Conservation (phyloP, 768 basidiomycete species). For the Boletus bicolor region DNA sequence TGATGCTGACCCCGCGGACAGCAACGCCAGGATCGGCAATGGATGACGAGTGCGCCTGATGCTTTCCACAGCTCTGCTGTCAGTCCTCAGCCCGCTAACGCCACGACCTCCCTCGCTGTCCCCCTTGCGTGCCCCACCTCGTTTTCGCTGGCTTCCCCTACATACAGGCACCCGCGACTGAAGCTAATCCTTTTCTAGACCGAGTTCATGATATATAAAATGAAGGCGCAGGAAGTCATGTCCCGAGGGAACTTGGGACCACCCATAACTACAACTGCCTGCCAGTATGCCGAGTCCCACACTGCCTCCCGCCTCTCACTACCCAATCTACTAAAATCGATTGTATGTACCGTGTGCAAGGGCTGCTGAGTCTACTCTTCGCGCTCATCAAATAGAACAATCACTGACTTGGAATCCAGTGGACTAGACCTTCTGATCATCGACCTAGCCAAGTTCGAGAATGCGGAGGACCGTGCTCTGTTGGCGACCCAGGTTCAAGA, state of each 20-base stretch:
- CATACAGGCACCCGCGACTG: no score
- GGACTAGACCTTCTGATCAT: constrained; percentile 50
- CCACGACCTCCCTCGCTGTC: no score
- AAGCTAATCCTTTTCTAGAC: no score
- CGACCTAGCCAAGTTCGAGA: constrained; percentile 43
- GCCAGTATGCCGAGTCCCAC: constrained; percentile 30
- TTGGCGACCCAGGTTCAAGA: constrained; percentile 42
- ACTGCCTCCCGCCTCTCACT: constrained; percentile 36
- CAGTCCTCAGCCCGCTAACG: no score
- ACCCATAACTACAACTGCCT: neutral
- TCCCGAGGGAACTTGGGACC: neutral
- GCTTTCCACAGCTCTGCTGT: no score
- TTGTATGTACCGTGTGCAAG: constrained; percentile 22
- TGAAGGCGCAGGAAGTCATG: no score
- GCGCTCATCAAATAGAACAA: neutral
- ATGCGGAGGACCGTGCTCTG: constrained; percentile 35
- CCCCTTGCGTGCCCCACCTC: no score
- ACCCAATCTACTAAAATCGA: constrained; percentile 34
- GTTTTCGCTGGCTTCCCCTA: no score
- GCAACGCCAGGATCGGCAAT: no score
- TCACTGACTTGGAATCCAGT: constrained; percentile 31
- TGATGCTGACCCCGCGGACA: no score
- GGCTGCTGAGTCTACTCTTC: neutral
- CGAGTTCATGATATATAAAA: no score
- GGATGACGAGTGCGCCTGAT: no score